Evolutionary conservation across 192 early-diverging fungal species (phyloP), one percentile per base, ranked within the genome.

Genomic region (Coemansia sp.): DNA sequence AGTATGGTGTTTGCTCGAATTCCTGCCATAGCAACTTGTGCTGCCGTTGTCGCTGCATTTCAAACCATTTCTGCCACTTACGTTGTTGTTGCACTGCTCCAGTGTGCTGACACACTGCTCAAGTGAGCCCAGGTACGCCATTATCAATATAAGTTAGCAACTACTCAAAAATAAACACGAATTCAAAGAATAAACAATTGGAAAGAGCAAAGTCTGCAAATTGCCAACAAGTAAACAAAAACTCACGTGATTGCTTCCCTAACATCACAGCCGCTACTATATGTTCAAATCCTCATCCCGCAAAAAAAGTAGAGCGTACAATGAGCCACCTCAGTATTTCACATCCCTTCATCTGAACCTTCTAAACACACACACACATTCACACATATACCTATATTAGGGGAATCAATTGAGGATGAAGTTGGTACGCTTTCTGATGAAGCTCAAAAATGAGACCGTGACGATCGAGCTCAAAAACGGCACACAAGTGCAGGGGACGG

Each of bases 391-490:
- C n/a, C n/a, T n/a, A n/a, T n/a, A n/a, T n/a, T n/a, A n/a, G n/a
- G n/a, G n/a, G n/a, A n/a, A n/a, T 23, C 25, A 25, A 1, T 28
- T 7, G 12, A 64, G 21, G 51, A 78, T 78, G 75, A 78, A 78
- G 65, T 62, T 78, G 47, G 75, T 78, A 12, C 69, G 96, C 79
- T 98, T 98, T 83, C 85, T 98, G 70, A 95, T 95, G 92, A 98
- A 98, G 83, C 86, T 93, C 72, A 89, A 87, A 61, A 93, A 92
- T 76, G 95, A 98, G 83, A 94, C 94, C 25, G 97, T 99, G 44
- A 97, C 95, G 10, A 90, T 99, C 71, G 97, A 99, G 82, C 85
- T 99, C 51, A 99, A 99, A 67, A 99, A 99, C 72, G 97, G 97
- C 50, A 98, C 95, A 14, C 84, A 95, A 60, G 92, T 99, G 33